Conservation (phyloP, 2,329 filamentous ascomycete genomes). For the Pseudogymnoascus sp. region DNA sequence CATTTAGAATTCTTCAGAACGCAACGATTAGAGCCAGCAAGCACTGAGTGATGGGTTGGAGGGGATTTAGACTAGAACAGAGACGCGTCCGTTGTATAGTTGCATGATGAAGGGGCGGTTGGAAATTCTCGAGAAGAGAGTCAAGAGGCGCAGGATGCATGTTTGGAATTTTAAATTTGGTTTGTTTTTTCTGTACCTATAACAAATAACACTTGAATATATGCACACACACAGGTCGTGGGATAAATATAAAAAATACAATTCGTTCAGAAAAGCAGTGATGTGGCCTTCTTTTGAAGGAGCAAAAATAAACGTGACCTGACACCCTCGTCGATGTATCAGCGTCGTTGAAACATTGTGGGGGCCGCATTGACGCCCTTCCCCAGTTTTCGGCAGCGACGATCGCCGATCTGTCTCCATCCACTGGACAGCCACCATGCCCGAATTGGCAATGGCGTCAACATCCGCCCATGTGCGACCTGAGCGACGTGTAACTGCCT, state of each 20-base stretch:
- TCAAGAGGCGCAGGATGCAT: not conserved
- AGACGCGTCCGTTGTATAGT: conserved; percentile 36
- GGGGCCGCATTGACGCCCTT: not conserved
- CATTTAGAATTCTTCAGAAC: not conserved
- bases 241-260: not conserved
- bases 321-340: not conserved
- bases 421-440: not conserved
- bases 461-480: not conserved
- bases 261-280: too few species aligned
- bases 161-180: not conserved
- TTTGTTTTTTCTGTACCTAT: not conserved
- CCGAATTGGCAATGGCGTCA: not conserved
- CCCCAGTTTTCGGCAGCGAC: not conserved
- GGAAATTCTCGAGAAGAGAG: conserved; percentile 22
- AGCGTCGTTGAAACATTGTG: not conserved
- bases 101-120: conserved; percentile 29
- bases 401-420: not conserved
- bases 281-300: too few species aligned
- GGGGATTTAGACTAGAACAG: conserved; percentile 30
- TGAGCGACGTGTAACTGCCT: not conserved
- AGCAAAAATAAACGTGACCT: not conserved
- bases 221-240: not conserved
- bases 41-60: not conserved
- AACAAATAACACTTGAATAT: not conserved
- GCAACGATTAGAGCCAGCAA: not conserved